Evolutionary conservation across 805 yeast genomes (phyloP).

Genomic region (Maudiozyma saulgeensis): DNA sequence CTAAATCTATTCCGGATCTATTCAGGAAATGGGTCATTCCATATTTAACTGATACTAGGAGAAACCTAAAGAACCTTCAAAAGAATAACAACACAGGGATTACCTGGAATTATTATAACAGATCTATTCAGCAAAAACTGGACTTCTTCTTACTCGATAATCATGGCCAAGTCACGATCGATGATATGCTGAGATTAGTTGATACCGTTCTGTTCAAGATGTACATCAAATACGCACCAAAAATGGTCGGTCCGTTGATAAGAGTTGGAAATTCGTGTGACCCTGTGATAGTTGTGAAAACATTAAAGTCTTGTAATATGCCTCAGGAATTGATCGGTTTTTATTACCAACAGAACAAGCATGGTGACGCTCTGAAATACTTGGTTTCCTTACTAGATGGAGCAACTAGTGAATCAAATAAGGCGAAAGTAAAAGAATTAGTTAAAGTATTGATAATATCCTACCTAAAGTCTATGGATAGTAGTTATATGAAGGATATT

Average conservation of each 20-base stretch:
- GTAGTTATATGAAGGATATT: constrained; percentile 42
- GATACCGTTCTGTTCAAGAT: constrained; percentile 75
- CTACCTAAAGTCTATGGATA: constrained; percentile 48
- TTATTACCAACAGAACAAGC: constrained; percentile 52
- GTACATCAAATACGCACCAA: constrained; percentile 58
- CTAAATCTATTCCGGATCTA: constrained; percentile 8
- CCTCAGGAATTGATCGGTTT: constrained; percentile 70
- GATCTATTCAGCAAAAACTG: constrained; percentile 15
- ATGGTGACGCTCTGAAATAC: constrained; percentile 57
- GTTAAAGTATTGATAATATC: constrained; percentile 28
- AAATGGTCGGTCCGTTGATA: constrained; percentile 73
- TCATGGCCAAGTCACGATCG: constrained; percentile 26
- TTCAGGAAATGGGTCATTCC: constrained; percentile 28
- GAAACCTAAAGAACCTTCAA: constrained; percentile 31
- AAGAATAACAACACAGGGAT: constrained; percentile 8
- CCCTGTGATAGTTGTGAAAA: constrained; percentile 46
- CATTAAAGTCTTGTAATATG: constrained; percentile 39
- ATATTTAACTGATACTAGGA: constrained; percentile 41
- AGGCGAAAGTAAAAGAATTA: constrained; percentile 8
- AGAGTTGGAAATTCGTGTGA: constrained; percentile 71
- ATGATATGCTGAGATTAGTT: constrained; percentile 37
- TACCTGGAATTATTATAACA: constrained; percentile 15
- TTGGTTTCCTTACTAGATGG: constrained; percentile 29
- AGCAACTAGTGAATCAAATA: neutral
- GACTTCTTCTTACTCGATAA: constrained; percentile 25